Base-by-base conservation (phyloP, 805 yeast species). In the Candida nitratophila region DNA sequence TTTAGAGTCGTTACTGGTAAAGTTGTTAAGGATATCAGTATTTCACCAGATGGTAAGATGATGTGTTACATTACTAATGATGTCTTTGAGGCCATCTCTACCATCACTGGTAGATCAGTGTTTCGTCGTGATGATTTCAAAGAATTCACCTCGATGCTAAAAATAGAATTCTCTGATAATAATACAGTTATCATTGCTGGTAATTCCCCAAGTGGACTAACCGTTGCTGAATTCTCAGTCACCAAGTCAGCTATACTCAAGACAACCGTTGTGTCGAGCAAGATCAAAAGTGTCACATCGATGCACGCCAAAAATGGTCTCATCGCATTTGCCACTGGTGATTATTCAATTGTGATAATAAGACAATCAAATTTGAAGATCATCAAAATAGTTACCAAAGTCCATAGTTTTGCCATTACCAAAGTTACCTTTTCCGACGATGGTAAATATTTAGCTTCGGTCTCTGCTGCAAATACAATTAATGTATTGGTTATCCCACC, bases 321-420 rank as follows among this genome's bases (percentile, higher is more conserved):
- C 40, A 62, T 76, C 26, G 81, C 81, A 1, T 51, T 81, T 20
- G 80, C 84, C 0, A 80, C 82, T 0, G 77, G 81, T 44, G 93
- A 86, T 52, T 74, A 79, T 50, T 77, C 93, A 1, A 65, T 89
- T 12, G 64, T 77, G 1, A 52, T 89, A n/a, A 60, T 81, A 12
- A 71, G 74, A 35, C 59, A 74, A 15, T 65, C 70, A 2, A 77
- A 72, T 48, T 73, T 89, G 47, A 69, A 73, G 37, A 60, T 73
- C 12, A 53, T 78, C 22, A 77, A 73, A 45, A 64, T 70, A 7
- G 66, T 79, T 44, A 73, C 73, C 37, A 76, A 83, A 47, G 79
- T 85, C 44, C 96, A 89, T 59, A 68, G 73, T 9, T 86, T 86
- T 60, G 88, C 95, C 22, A 80, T 88, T 42, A 88, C 96, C 0